Evolutionary conservation across 108 stramenopile species (phyloP), one percentile per base, ranked within the genome.

Genomic region (Cyclotella baltica): DNA sequence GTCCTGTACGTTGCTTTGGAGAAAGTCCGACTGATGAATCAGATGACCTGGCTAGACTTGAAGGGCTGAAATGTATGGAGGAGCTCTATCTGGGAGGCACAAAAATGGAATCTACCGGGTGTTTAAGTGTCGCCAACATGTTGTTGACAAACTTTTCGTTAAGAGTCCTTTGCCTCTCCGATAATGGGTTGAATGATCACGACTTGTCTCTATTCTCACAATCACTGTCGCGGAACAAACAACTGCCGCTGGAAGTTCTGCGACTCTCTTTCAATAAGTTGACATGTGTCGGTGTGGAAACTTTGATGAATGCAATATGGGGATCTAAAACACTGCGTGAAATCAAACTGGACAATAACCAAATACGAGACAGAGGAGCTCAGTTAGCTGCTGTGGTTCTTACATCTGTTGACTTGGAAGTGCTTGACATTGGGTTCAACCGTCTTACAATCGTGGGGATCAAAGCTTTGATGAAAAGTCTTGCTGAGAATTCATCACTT

Each of bases 231-330:
- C 85, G 86, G 62, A 94, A 92, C 81, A 88, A 88, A 71, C 80
- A 59, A 28, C 62, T 93, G 28, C 93, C 93, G 15, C 56, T 94
- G 27, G 85, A 86, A 78, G 53, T 66, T 30, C 63, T 94, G 3
- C 64, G 67, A 10, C 78, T 94, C 33, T 90, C 91, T 3, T 92
- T 90, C 84, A 94, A 94, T 62, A 71, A 88, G 55, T 80, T 94
- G 9, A 85, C 91, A 1, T 88, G 88, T 72, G 82, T 81, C 28
- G 93, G 93, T 10, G 89, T 94, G 8, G 93, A 94, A 70, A 85
- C 83, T 18, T 74, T 94, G n/a, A 94, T 94, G 93, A 94, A 94
- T 78, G 87, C 93, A 6, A 76, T 92, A 31, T 94, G 93, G 93
- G 93, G 90, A 63, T 94, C 93, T 13, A 69, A 83, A 62, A 89